These are phyloP conservation scores for Strobilomyces echinocephalus DNA, from an alignment of 768 basidiomycete species.

Conservation along the genomic window DNA sequence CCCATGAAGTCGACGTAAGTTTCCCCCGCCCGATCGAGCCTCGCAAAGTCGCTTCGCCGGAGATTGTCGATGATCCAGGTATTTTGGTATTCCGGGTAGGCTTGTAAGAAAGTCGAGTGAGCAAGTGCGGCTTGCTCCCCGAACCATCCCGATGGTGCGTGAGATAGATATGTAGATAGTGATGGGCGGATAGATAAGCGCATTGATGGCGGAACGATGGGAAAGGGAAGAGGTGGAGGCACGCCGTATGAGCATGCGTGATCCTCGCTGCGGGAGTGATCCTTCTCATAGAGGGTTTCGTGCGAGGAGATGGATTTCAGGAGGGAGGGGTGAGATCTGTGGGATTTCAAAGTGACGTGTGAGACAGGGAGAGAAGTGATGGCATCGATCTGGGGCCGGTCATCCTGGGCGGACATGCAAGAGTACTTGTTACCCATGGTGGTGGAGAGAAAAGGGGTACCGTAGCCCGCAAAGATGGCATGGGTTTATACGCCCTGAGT, in stretches of 20 bases:
- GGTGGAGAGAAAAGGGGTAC: not conserved
- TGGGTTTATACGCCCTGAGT: constrained; percentile 12
- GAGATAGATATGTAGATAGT: constrained; percentile 26
- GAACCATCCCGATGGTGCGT: constrained; percentile 15
- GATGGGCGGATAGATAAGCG: constrained; percentile 5
- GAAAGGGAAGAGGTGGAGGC: not conserved
- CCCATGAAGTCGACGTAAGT: constrained; percentile 89
- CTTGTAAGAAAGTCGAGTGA: constrained; percentile 45
- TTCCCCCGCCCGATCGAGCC: constrained; percentile 59
- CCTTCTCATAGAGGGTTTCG: constrained; percentile 37
- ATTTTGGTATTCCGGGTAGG: constrained; percentile 51
- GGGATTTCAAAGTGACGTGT: constrained; percentile 38
- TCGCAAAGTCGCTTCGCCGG: constrained; percentile 55
- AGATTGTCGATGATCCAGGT: constrained; percentile 72
- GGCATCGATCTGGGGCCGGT: constrained; percentile 3
- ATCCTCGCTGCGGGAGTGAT: constrained; percentile 10
- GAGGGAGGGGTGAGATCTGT: constrained; percentile 33
- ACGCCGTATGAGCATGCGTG: constrained; percentile 1
- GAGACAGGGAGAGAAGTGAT: constrained; percentile 18
- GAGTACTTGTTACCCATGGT: constrained; percentile 33
- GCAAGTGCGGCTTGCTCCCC: constrained; percentile 38
- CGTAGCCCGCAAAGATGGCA: too few species aligned
- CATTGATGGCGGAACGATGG: not conserved
- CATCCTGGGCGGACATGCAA: constrained; percentile 9
- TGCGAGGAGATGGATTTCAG: constrained; percentile 36